phyloP scores from a whole-genome alignment of 106 monocot species.

The Gastrodia elata region DNA sequence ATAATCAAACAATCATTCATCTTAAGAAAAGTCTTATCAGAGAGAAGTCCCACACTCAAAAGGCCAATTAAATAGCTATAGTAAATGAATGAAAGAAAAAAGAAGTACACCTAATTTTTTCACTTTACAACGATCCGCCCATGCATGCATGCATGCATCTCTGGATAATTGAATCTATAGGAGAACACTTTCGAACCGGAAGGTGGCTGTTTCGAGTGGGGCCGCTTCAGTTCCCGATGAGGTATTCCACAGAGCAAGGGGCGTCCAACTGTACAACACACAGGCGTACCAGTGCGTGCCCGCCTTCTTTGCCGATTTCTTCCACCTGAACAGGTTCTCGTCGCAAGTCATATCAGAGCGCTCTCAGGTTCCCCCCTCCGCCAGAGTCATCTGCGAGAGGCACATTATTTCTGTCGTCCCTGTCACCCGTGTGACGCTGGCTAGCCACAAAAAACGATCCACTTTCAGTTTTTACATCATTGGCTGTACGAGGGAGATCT shows the following conservation, averaged over 20 bases:
- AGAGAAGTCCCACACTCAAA: too few relatives aligned
- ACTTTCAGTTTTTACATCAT: constrained; percentile 96
- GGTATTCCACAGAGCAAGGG: constrained; percentile 74
- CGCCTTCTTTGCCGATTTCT: constrained; percentile 89
- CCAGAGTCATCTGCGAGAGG: constrained; percentile 80
- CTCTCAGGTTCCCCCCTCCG: constrained; percentile 43
- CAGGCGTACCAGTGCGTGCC: constrained; percentile 91
- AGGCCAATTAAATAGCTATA: too few relatives aligned
- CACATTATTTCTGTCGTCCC: constrained; percentile 81
- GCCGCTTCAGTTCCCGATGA: constrained; percentile 96
- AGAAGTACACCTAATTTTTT: too few relatives aligned
- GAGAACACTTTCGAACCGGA: constrained; percentile 67
- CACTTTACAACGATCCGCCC: too few relatives aligned
- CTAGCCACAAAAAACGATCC: constrained; percentile 31
- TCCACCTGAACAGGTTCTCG: constrained; percentile 78
- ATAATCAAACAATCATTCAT: too few relatives aligned
- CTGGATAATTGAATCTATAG: constrained; percentile 16
- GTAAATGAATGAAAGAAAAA: too few relatives aligned
- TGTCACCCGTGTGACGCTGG: constrained; percentile 91
- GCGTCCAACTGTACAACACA: constrained; percentile 84
- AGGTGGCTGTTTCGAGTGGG: constrained; percentile 65
- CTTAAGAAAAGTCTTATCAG: too few relatives aligned
- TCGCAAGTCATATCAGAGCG: constrained; percentile 76
- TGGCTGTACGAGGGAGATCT: constrained; percentile 59
- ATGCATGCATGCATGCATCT: neutral